Evolutionary conservation across 2,329 filamentous ascomycete species (phyloP).

Genomic region (Pseudogymnoascus sp.): DNA sequence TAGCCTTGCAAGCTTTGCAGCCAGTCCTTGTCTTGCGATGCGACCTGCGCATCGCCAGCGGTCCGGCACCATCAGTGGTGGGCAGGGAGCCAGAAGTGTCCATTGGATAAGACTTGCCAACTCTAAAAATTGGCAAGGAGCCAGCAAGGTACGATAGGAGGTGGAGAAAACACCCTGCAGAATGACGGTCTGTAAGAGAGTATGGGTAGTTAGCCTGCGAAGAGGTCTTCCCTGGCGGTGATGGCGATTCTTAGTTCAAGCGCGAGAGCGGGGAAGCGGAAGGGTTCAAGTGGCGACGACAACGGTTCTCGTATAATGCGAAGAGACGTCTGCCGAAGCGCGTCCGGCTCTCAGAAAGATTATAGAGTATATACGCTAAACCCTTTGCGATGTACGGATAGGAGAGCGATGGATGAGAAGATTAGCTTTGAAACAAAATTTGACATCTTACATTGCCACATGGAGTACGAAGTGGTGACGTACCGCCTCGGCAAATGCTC

Average conservation of each 20-base stretch:
- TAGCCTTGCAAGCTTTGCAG: constrained; percentile 31
- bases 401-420: neutral
- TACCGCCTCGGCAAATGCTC: neutral
- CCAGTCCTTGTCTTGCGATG: constrained; percentile 32
- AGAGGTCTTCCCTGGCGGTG: neutral
- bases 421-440: neutral
- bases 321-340: neutral
- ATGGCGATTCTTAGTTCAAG: neutral
- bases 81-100: neutral
- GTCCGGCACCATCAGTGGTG: neutral
- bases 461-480: neutral
- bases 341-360: neutral
- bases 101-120: neutral
- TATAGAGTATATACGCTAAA: neutral
- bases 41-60: constrained; percentile 15
- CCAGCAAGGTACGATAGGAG: neutral
- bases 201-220: neutral
- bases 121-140: neutral
- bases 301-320: neutral
- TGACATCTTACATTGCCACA: neutral
- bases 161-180: neutral
- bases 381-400: neutral
- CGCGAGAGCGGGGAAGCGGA: neutral
- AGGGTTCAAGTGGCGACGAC: neutral
- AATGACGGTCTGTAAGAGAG: neutral